A percentile compares a stretch with the other conserved stretches of the same genome.
These are phyloP conservation scores for Carex pumila DNA, from an alignment of 176 grass and related monocot genomes.

Conservation along the genomic window DNA sequence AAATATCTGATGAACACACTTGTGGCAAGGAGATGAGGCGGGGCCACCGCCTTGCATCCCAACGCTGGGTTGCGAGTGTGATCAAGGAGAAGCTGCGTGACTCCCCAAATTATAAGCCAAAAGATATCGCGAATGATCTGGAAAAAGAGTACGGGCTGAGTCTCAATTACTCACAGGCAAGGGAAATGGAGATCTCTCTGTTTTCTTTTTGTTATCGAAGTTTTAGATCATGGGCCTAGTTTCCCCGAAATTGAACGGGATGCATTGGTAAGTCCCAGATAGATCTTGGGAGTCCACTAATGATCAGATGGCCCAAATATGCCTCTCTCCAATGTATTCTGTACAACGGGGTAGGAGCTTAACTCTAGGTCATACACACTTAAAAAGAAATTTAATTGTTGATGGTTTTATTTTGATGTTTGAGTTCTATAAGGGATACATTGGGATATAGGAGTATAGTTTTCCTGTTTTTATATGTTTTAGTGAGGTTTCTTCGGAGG, in stretches of 20 bases:
- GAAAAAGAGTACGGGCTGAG: slow-evolving; percentile 71
- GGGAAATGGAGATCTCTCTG: neutral
- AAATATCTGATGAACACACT: slow-evolving; percentile 77
- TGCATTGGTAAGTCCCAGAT: neutral
- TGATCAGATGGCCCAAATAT: neutral
- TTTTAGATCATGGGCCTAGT: neutral
- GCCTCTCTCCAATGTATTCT: neutral
- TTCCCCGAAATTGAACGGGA: neutral
- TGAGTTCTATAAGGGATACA: neutral
- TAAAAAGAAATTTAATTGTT: neutral
- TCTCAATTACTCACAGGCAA: slow-evolving; percentile 79
- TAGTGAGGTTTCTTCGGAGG: neutral
- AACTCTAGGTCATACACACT: neutral
- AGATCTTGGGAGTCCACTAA: neutral
- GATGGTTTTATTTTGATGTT: neutral
- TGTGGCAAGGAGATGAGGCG: slow-evolving; percentile 73
- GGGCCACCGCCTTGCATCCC: slow-evolving; percentile 73
- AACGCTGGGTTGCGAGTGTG: slow-evolving; percentile 93
- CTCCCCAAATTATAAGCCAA: slow-evolving; percentile 75
- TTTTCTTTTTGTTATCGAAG: neutral
- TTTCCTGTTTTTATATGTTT: neutral
- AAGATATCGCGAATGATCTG: slow-evolving; percentile 89
- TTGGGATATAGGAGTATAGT: neutral
- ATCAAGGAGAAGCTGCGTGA: slow-evolving; percentile 94
- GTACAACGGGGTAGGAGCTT: neutral